Conservation (phyloP, 164 flowering plant species). For the Liriodendron chinense region DNA sequence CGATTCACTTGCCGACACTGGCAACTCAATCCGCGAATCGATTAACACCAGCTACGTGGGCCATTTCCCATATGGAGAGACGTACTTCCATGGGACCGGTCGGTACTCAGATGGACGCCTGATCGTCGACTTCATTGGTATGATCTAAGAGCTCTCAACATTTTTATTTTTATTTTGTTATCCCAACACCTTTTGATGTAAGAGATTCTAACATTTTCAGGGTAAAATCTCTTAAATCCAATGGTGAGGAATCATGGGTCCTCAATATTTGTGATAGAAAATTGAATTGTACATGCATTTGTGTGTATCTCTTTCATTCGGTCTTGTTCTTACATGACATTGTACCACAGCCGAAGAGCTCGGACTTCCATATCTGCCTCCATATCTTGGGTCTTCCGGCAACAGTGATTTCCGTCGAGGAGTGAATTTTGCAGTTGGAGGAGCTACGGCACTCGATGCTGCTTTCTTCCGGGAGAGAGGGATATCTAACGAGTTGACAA, state of each 20-base stretch:
- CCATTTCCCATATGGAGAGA: slow-evolving; percentile 32
- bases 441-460: slow-evolving; percentile 43
- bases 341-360: slow-evolving; percentile 3
- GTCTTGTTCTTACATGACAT: too few species aligned
- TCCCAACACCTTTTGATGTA: background rate
- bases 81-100: slow-evolving; percentile 39
- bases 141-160: too few species aligned
- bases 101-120: slow-evolving; percentile 32
- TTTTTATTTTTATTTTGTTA: background rate
- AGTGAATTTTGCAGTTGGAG: too few species aligned
- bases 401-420: too few species aligned
- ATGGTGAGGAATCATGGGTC: too few species aligned
- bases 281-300: too few species aligned
- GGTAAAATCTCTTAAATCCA: background rate
- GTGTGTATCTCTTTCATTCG: too few species aligned
- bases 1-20: too few species aligned
- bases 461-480: slow-evolving; percentile 21
- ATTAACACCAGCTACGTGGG: slow-evolving; percentile 8
- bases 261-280: too few species aligned
- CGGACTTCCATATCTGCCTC: slow-evolving; percentile 39
- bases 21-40: too few species aligned
- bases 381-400: slow-evolving; percentile 28
- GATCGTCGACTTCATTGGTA: slow-evolving; percentile 33
- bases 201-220: background rate
- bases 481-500: background rate